These are phyloP conservation scores for Penicillium brevicompactum DNA, from an alignment of 2,329 filamentous ascomycete species.

Conservation along the genomic window DNA sequence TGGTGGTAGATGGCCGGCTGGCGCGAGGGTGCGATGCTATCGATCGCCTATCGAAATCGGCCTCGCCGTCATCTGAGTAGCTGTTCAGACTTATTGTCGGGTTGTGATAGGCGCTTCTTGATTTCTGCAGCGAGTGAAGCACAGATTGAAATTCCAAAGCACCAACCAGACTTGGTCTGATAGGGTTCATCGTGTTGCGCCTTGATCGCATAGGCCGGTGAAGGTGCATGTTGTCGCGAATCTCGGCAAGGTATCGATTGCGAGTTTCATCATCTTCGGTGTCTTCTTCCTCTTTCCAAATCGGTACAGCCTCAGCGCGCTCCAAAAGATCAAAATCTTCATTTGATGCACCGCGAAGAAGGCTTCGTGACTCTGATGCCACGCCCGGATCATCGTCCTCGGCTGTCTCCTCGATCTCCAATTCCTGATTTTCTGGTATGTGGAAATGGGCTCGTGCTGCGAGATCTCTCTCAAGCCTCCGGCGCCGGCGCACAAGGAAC, in stretches of 20 bases:
- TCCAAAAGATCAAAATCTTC: conserved; percentile 68
- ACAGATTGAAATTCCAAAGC: conserved; percentile 92
- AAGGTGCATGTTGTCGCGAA: conserved; percentile 91
- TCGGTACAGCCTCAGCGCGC: conserved; percentile 47
- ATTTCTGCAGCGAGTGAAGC: conserved; percentile 80
- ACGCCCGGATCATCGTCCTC: conserved; percentile 57
- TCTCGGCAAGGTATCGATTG: conserved; percentile 71
- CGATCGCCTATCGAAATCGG: conserved; percentile 50
- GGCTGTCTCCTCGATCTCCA: conserved; percentile 57
- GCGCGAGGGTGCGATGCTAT: conserved; percentile 49
- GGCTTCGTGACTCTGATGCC: conserved; percentile 47
- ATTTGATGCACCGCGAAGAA: conserved; percentile 52
- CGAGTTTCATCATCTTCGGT: conserved; percentile 58
- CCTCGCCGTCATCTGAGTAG: conserved; percentile 66
- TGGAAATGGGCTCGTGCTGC: conserved; percentile 75
- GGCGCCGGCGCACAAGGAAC: conserved; percentile 68
- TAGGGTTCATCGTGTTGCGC: conserved; percentile 76
- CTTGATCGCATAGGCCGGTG: conserved; percentile 66
- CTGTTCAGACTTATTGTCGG: conserved; percentile 69
- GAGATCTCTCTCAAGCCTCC: conserved; percentile 65
- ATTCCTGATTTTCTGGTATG: conserved; percentile 60
- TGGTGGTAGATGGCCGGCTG: conserved; percentile 21
- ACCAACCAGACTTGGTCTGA: conserved; percentile 89
- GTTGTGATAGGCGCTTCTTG: conserved; percentile 69
- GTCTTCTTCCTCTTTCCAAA: conserved; percentile 54